A percentile compares a stretch with the other conserved stretches of the same genome.
Conservation (phyloP, 371 early-diverging fungal species). For the Phascolomyces articulosus region DNA sequence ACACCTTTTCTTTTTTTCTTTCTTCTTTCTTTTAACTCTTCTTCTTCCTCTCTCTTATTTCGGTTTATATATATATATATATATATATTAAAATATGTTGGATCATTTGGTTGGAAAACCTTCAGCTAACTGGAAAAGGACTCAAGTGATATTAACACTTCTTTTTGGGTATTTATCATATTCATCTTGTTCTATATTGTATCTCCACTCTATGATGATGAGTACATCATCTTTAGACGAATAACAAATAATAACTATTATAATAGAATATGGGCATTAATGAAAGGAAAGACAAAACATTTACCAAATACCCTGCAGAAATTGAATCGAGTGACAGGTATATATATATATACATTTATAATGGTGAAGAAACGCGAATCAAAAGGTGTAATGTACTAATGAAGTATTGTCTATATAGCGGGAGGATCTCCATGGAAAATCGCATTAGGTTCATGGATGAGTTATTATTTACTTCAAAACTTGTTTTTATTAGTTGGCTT, state of each 20-base stretch:
- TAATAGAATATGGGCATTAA: conserved; percentile 39
- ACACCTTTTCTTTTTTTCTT: conserved; percentile 5
- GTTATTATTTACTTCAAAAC: conserved; percentile 65
- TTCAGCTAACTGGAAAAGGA: conserved; percentile 86
- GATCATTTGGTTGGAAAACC: conserved; percentile 93
- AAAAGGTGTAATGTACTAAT: too few species aligned
- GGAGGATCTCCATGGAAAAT: conserved; percentile 80
- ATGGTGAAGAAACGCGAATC: too few species aligned
- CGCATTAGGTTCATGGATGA: conserved; percentile 69
- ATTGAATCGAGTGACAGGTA: conserved; percentile 34
- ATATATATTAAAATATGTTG: conserved; percentile 58
- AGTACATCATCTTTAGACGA: too few species aligned
- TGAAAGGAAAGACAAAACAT: conserved; percentile 31
- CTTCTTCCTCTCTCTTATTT: not conserved
- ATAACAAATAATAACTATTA: not conserved
- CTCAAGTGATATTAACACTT: conserved; percentile 72
- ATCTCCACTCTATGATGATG: too few species aligned
- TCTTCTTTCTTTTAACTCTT: conserved; percentile 8
- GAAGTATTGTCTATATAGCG: conserved; percentile 21
- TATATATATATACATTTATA: conserved; percentile 15
- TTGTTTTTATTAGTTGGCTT: conserved; percentile 57
- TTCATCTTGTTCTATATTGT: not conserved
- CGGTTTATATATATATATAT: not conserved
- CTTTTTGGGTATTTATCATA: conserved; percentile 58
- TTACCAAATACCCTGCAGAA: conserved; percentile 28